Conservation (phyloP, 208 protist species). For the Trypanosoma platydactyli region DNA sequence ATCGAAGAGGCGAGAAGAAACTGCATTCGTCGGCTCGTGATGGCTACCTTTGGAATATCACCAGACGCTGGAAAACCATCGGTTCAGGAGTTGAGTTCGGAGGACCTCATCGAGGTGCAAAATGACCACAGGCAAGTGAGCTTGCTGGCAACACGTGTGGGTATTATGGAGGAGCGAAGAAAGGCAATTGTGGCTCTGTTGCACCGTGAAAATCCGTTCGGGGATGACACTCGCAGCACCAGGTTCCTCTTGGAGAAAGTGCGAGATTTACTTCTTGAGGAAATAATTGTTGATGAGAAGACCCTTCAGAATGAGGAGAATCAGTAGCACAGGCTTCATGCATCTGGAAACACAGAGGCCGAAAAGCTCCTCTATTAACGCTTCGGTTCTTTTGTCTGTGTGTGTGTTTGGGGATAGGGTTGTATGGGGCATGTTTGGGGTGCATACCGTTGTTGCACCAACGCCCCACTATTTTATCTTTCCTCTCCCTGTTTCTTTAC, state of each 20-base stretch:
- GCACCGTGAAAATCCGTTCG: slow-evolving; percentile 8
- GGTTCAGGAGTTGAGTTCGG: background rate
- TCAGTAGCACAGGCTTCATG: background rate
- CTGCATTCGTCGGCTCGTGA: slow-evolving; percentile 36
- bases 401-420: too few species aligned
- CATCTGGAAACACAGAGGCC: background rate
- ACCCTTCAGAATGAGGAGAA: slow-evolving; percentile 14
- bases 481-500: slow-evolving; percentile 4
- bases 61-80: slow-evolving; percentile 1
- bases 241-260: slow-evolving; percentile 7
- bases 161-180: slow-evolving; percentile 40
- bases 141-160: slow-evolving; percentile 44
- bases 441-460: too few species aligned
- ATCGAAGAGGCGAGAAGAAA: slow-evolving; percentile 42
- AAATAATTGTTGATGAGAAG: slow-evolving; percentile 29
- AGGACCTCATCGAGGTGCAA: slow-evolving; percentile 27
- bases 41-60: slow-evolving; percentile 25
- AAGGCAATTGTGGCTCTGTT: slow-evolving; percentile 35
- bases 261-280: slow-evolving; percentile 23
- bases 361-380: too few species aligned
- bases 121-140: slow-evolving; percentile 39
- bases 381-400: background rate
- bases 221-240: slow-evolving; percentile 9
- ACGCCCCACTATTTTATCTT: too few species aligned
- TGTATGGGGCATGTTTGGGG: too few species aligned